These are phyloP conservation scores for Nepenthes alata DNA, from an alignment of 179 eudicot species.

Conservation along the genomic window DNA sequence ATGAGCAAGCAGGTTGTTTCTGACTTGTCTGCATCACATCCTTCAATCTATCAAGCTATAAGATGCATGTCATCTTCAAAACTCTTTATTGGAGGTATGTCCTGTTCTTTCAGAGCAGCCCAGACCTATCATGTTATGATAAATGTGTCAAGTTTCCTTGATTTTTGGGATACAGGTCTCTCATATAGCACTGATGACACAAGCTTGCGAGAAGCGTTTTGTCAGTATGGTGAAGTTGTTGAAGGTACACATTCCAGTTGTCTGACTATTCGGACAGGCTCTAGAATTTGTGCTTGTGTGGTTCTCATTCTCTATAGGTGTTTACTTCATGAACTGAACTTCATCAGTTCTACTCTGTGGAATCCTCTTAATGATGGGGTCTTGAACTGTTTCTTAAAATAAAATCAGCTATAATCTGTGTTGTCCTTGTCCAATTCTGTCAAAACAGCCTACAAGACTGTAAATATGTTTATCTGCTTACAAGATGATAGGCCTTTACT, in stretches of 20 bases:
- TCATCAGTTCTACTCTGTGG: not conserved
- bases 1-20: constrained; percentile 32
- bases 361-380: too few relatives aligned
- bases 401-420: too few relatives aligned
- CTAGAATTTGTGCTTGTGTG: not conserved
- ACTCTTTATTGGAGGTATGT: constrained; percentile 64
- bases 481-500: too few relatives aligned
- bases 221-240: constrained; percentile 46
- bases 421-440: too few relatives aligned
- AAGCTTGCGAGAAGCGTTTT: constrained; percentile 39
- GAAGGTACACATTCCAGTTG: constrained; percentile 31
- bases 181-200: constrained; percentile 49
- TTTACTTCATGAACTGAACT: not conserved
- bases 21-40: constrained; percentile 33
- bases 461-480: too few relatives aligned
- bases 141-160: not conserved
- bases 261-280: not conserved
- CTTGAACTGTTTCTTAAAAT: too few relatives aligned
- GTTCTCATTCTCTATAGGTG: too few relatives aligned
- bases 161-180: constrained; percentile 34
- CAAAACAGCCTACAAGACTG: too few relatives aligned
- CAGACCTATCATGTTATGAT: too few relatives aligned
- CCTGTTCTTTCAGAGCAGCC: too few relatives aligned
- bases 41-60: constrained; percentile 52
- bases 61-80: constrained; percentile 70